A percentile compares a stretch with the other conserved stretches of the same genome.
Evolutionary conservation across 352 stramenopile species (phyloP).

Genomic region (Achlya hypogyna): DNA sequence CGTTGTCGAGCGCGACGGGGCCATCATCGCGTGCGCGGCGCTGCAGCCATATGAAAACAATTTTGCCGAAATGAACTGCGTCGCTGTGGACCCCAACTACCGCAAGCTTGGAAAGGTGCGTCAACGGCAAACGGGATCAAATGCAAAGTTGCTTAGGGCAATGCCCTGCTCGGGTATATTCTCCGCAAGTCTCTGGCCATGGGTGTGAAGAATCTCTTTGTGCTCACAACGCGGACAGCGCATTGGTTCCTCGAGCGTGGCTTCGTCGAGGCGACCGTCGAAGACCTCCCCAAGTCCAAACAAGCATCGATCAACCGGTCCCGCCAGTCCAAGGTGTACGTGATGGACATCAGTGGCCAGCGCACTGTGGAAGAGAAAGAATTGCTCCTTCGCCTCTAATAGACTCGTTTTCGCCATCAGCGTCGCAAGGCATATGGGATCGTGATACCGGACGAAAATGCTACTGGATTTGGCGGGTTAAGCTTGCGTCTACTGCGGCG

Average conservation of each 20-base stretch:
- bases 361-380: conserved; percentile 77
- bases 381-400: conserved; percentile 39
- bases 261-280: conserved; percentile 86
- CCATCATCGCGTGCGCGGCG: conserved; percentile 82
- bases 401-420: neutral
- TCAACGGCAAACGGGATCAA: neutral
- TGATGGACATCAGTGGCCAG: conserved; percentile 82
- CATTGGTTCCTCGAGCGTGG: conserved; percentile 97
- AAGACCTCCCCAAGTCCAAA: conserved; percentile 80
- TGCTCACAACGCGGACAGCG: conserved; percentile 96
- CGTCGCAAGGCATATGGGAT: too few relatives aligned
- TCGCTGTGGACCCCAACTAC: conserved; percentile 84
- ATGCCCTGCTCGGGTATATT: conserved; percentile 86
- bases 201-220: conserved; percentile 89
- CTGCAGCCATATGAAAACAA: conserved; percentile 86
- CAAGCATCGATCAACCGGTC: conserved; percentile 67
- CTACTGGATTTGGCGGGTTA: neutral
- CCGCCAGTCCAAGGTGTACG: conserved; percentile 82
- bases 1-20: conserved; percentile 81
- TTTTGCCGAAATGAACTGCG: conserved; percentile 85
- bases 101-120: conserved; percentile 75
- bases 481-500: conserved; percentile 12
- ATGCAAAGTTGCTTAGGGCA: conserved; percentile 36
- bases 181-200: conserved; percentile 79
- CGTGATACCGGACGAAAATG: too few relatives aligned